A percentile compares a stretch with the other conserved stretches of the same genome.
phyloP scores from a whole-genome alignment of 306 rosid genomes.

The Trichosanthes cucumerina region DNA sequence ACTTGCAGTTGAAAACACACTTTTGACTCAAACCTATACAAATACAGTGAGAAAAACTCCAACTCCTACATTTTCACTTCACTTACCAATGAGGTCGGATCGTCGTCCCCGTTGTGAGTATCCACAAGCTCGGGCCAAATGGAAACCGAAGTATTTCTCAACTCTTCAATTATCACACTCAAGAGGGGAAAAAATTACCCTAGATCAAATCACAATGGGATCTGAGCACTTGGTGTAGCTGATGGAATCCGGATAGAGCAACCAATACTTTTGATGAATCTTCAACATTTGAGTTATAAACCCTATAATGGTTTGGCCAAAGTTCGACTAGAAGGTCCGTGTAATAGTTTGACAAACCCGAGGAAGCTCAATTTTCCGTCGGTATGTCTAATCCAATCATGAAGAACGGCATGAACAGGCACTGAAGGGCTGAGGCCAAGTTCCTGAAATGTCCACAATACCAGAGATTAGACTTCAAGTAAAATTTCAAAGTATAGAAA shows the following conservation, averaged over 20 bases:
- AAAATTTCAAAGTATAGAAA: background rate
- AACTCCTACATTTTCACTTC: background rate
- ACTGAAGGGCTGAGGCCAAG: conserved; percentile 62
- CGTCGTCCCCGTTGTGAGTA: background rate
- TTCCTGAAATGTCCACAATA: conserved; percentile 34
- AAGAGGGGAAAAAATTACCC: background rate
- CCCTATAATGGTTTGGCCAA: conserved; percentile 20
- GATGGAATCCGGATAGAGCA: background rate
- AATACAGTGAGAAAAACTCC: background rate
- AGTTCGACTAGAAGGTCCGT: conserved; percentile 51
- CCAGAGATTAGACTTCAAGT: conserved; percentile 20
- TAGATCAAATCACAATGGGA: background rate
- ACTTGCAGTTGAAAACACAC: conserved; percentile 4
- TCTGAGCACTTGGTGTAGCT: background rate
- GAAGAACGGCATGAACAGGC: conserved; percentile 64
- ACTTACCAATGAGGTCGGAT: background rate
- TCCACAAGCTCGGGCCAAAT: conserved; percentile 4
- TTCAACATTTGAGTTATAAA: background rate
- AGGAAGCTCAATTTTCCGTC: conserved; percentile 68
- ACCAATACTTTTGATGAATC: background rate
- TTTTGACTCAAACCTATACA: conserved; percentile 6
- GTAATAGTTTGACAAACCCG: conserved; percentile 58
- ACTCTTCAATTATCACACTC: background rate
- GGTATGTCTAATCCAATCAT: conserved; percentile 71
- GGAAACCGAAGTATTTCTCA: background rate